These are phyloP conservation scores for Phylloboletellus chloephorus DNA, from an alignment of 1,284 basidiomycete species.

Conservation along the genomic window DNA sequence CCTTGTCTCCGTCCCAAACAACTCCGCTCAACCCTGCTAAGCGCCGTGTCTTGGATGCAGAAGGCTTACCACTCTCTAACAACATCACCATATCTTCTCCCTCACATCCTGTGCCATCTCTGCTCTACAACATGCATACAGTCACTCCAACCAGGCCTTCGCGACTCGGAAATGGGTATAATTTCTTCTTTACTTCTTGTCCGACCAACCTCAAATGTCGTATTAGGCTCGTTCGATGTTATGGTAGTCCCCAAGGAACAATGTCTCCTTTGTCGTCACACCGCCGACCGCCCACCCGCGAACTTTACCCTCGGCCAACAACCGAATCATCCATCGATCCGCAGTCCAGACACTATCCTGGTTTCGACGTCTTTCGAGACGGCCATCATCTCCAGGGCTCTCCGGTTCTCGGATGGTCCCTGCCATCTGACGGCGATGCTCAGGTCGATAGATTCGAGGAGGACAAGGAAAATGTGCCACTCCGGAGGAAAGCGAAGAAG, in stretches of 20 bases:
- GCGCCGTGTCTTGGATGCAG: slow-evolving; percentile 58
- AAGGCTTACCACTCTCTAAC: slow-evolving; percentile 39
- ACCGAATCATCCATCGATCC: slow-evolving; percentile 43
- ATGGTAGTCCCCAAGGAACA: slow-evolving; percentile 8
- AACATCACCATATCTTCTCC: slow-evolving; percentile 16
- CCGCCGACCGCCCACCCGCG: slow-evolving; percentile 18
- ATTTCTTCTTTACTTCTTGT: not conserved
- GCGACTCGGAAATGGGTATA: slow-evolving; percentile 24
- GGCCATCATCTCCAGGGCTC: slow-evolving; percentile 32
- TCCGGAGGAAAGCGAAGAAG: slow-evolving; percentile 41
- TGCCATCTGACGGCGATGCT: slow-evolving; percentile 13
- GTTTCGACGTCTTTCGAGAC: slow-evolving; percentile 61
- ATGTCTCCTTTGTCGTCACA: slow-evolving; percentile 16
- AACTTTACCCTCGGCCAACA: slow-evolving; percentile 32
- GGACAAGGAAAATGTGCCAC: slow-evolving; percentile 55
- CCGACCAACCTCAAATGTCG: not conserved
- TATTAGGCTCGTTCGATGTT: slow-evolving; percentile 15
- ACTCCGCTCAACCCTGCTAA: slow-evolving; percentile 56
- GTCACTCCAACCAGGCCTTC: slow-evolving; percentile 23
- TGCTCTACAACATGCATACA: slow-evolving; percentile 14
- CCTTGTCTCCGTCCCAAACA: slow-evolving; percentile 48
- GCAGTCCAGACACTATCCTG: slow-evolving; percentile 66
- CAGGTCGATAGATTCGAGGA: slow-evolving; percentile 26
- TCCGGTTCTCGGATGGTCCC: not conserved
- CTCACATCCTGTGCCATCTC: slow-evolving; percentile 17